Evolutionary conservation across 2,329 filamentous ascomycete species (phyloP).

Genomic region (Phyllosticta paracitricarpa): DNA sequence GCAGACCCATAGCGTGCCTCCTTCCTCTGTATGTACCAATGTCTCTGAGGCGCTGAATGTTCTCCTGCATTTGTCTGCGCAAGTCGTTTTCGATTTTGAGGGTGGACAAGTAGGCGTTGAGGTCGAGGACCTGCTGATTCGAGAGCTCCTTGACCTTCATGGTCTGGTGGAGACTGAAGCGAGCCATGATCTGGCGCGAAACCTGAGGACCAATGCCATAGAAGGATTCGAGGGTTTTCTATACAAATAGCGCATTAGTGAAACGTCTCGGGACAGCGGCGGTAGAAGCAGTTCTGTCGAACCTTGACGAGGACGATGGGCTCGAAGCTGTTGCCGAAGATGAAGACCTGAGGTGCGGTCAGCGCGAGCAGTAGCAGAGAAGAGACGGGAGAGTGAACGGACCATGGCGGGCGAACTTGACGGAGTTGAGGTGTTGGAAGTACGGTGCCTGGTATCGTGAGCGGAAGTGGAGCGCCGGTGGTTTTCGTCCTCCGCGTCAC

Average conservation of each 20-base stretch:
- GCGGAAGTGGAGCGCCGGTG: neutral
- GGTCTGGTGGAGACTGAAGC: slow-evolving; percentile 76
- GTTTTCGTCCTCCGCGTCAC: slow-evolving; percentile 3
- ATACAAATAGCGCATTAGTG: slow-evolving; percentile 5
- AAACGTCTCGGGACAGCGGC: neutral
- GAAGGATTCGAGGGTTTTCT: slow-evolving; percentile 72
- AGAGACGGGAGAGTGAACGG: neutral
- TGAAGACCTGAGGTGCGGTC: slow-evolving; percentile 54
- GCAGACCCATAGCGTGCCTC: slow-evolving; percentile 85
- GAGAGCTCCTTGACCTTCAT: slow-evolving; percentile 67
- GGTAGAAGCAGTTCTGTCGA: slow-evolving; percentile 23
- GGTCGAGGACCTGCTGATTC: slow-evolving; percentile 65
- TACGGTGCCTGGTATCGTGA: neutral
- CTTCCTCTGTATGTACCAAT: slow-evolving; percentile 85
- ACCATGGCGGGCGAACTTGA: neutral
- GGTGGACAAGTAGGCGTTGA: slow-evolving; percentile 75
- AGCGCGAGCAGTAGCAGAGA: neutral
- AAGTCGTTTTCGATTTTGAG: slow-evolving; percentile 95
- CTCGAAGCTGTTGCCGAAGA: slow-evolving; percentile 77
- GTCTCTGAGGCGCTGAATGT: slow-evolving; percentile 77
- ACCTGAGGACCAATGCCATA: slow-evolving; percentile 69
- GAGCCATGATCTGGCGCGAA: slow-evolving; percentile 70
- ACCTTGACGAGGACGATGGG: slow-evolving; percentile 78
- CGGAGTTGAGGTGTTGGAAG: neutral
- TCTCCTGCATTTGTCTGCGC: slow-evolving; percentile 65